Evolutionary conservation across 306 rosid genomes (phyloP), one percentile per base, ranked within the genome.

Genomic region (Alnus rubra): DNA sequence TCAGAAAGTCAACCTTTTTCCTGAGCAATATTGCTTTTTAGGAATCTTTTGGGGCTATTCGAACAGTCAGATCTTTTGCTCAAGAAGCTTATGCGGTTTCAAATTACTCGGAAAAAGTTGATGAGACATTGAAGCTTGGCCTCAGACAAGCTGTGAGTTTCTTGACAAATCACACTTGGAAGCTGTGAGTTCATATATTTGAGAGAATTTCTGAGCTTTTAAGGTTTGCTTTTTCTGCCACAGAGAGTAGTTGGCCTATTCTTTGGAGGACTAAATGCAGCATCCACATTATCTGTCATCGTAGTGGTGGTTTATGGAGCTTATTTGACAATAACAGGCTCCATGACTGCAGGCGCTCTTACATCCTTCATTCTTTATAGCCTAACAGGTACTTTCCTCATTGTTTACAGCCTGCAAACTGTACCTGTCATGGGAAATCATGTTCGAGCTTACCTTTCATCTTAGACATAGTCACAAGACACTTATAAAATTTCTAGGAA

Each of bases 321-420:
- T 55, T 79, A 65, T 71, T 82, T 85, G 84, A 76, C 86, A 4
- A 85, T 85, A 60, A 63, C 63, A 67, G 88, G 88, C 78, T 49
- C 59, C 77, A 75, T 85, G 86, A 82, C 84, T 14, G 58, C 86
- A 1, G 88, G 88, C 50, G 47, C 84, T 76, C 84, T 85, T 31
- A 82, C 88, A 3, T 85, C 88, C 73, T 85, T 85, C 80, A 85
- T 85, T 77, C 88, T 85, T 67, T 85, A 85, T 56, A 85, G 88
- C 78, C 84, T 85, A 31, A 85, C 88, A 37, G 88, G 88, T 85
- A 68, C 82, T 55, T 56, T 15, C 69, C 73, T 47, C 13, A 76
- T n/a, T 75, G 39, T 80, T n/a, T 18, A 15, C 23, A 9, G 19
- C 76, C 49, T 54, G 9, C 54, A 9, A 52, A 19, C 12, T 65